A percentile compares a stretch with the other conserved stretches of the same genome.
phyloP scores from a whole-genome alignment of 2,329 filamentous ascomycete species.

The Paraphaeosphaeria sporulosa region DNA sequence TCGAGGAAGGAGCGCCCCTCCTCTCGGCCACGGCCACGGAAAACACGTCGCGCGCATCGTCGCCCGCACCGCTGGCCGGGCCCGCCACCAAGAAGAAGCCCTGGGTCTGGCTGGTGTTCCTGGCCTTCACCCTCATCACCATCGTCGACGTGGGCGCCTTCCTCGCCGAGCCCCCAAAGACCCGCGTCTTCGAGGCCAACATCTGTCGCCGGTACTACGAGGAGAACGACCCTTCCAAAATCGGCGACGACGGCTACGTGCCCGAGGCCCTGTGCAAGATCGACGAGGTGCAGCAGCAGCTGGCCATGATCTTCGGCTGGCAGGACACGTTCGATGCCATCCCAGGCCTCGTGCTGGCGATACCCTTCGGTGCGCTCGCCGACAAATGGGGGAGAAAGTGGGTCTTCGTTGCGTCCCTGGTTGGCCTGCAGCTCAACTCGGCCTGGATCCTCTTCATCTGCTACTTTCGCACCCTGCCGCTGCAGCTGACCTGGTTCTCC shows the following conservation, averaged over 20 bases:
- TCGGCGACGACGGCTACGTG: constrained; percentile 52
- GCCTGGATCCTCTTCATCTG: constrained; percentile 45
- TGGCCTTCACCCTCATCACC: constrained; percentile 53
- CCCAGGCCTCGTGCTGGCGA: constrained; percentile 55
- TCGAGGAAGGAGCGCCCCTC: constrained; percentile 12
- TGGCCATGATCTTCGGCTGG: constrained; percentile 60
- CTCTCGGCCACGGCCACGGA: neutral
- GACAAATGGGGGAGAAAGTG: constrained; percentile 58
- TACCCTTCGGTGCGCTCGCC: constrained; percentile 59
- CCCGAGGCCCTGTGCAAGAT: constrained; percentile 60
- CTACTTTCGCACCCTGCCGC: constrained; percentile 49
- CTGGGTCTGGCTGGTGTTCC: constrained; percentile 38
- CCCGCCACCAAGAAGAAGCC: constrained; percentile 33
- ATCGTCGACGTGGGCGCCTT: constrained; percentile 57
- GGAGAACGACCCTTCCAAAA: constrained; percentile 52
- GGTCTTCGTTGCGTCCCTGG: constrained; percentile 52
- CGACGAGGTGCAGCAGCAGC: constrained; percentile 56
- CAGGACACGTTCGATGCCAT: constrained; percentile 57
- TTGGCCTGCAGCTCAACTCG: constrained; percentile 49
- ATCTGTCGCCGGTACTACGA: constrained; percentile 56
- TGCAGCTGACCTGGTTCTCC: constrained; percentile 59
- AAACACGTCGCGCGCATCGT: constrained; percentile 14
- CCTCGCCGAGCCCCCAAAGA: constrained; percentile 55
- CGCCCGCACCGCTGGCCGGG: constrained; percentile 16
- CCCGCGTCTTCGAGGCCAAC: constrained; percentile 59